Evolutionary conservation across 2,329 filamentous ascomycete genomes (phyloP), one percentile per base, ranked within the genome.

Genomic region (Lasiodiplodia sp.): DNA sequence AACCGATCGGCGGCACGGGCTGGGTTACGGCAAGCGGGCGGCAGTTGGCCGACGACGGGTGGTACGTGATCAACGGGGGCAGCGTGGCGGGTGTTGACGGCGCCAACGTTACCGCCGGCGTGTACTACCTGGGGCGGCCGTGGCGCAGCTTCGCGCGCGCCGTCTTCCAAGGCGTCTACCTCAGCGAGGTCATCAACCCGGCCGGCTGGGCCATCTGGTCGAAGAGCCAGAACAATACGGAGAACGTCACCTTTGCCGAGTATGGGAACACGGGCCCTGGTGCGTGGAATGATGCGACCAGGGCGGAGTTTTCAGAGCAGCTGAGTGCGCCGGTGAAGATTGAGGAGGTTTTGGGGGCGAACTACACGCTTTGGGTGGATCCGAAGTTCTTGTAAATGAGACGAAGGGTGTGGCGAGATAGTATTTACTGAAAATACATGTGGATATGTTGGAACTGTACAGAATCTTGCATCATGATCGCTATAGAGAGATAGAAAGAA

Each of bases 261-360:
- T 89, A 85, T 71, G 76, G 71, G 12, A 90, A 89, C 75, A 82
- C 82, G 0, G 88, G 88, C 0, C 72, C 79, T n/a, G 87, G 88
- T 2, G 80, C 86, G 8, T 73, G 78, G 16, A 80, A 79, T 0
- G 80, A 87, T 52, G 18, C 2, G 1, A 25, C 44, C 16, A 49
- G 60, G 49, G 84, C 47, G 16, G 16, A 12, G 21, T 64, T 53
- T 23, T 16, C 44, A 2, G 10, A 51, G 44, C 23, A 60, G 57
- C 16, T 60, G 21, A 14, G 4, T 2, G 23, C 21, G 12, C 21
- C 38, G 18, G 73, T 86, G n/a, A 70, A 72, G 5, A 86, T 87
- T 64, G 72, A 73, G 4, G 79, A 75, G 6, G 78, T 87, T 52
- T 74, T 87, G 70, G 85, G 85, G 21, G 79, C 75, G 57, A 74